Percentiles rank a stretch among this genome's conserved stretches.
These are phyloP conservation scores for Tylopilus felleus DNA, from an alignment of 768 basidiomycete species.

Conservation along the genomic window DNA sequence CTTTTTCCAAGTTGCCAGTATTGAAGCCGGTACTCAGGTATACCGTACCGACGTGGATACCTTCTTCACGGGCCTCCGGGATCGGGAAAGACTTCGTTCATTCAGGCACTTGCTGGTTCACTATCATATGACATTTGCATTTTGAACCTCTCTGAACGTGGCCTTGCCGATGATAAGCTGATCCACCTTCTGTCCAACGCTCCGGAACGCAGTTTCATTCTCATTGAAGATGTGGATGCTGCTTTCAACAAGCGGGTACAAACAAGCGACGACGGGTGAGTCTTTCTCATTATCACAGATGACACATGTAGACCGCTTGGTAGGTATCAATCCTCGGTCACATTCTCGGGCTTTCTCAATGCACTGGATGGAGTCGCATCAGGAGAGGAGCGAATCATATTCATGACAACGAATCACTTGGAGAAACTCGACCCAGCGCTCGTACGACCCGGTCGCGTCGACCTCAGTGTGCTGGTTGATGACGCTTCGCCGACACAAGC, in stretches of 20 bases:
- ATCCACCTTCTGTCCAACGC: slow-evolving; percentile 90
- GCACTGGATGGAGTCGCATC: slow-evolving; percentile 97
- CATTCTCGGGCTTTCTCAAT: slow-evolving; percentile 96
- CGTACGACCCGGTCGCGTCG: slow-evolving; percentile 93
- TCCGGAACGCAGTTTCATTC: slow-evolving; percentile 89
- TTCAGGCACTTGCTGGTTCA: slow-evolving; percentile 92
- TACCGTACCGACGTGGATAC: slow-evolving; percentile 95
- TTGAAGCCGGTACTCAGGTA: slow-evolving; percentile 51
- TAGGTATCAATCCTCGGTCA: slow-evolving; percentile 92
- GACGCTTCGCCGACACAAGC: slow-evolving; percentile 86
- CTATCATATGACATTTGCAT: slow-evolving; percentile 95
- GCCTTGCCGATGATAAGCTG: slow-evolving; percentile 94
- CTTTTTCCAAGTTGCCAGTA: not conserved
- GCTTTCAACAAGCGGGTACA: slow-evolving; percentile 93
- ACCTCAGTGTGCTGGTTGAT: slow-evolving; percentile 77
- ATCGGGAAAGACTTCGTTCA: slow-evolving; percentile 97
- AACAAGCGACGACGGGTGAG: slow-evolving; percentile 89
- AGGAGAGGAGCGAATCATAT: slow-evolving; percentile 95
- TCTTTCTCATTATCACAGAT: slow-evolving; percentile 3
- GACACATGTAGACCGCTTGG: slow-evolving; percentile 10
- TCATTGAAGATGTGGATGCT: slow-evolving; percentile 97
- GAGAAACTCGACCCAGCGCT: slow-evolving; percentile 88
- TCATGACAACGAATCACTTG: slow-evolving; percentile 98
- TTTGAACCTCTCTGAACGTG: slow-evolving; percentile 92
- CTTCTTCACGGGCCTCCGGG: slow-evolving; percentile 95